A percentile compares a stretch with the other conserved stretches of the same genome.
Evolutionary conservation across 1,284 basidiomycete genomes (phyloP).

Genomic region (Mycosarcoma maydis): DNA sequence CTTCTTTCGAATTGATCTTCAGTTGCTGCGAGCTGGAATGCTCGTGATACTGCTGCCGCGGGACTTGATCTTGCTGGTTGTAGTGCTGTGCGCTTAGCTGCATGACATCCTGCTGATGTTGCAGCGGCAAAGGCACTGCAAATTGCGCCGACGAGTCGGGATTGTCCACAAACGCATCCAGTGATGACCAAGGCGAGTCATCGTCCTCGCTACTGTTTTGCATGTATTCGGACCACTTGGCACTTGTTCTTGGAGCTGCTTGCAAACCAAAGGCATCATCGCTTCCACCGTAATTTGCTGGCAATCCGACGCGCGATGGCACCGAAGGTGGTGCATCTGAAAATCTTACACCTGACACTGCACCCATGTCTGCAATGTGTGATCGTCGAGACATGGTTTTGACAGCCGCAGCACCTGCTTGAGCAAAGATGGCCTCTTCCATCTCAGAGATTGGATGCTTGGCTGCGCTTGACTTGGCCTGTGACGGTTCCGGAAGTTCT

Average conservation of each 20-base stretch:
- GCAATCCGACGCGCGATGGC: not conserved
- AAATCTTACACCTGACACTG: constrained; percentile 17
- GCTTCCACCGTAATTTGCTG: not conserved
- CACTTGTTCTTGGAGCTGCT: constrained; percentile 3
- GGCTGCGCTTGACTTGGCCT: not conserved
- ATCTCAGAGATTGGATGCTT: constrained; percentile 35
- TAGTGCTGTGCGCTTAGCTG: constrained; percentile 14
- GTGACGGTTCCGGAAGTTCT: not conserved
- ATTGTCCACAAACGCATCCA: constrained; percentile 55
- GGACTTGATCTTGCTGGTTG: not conserved
- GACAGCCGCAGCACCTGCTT: constrained; percentile 41
- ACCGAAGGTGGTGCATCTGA: constrained; percentile 27
- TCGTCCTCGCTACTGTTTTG: constrained; percentile 19
- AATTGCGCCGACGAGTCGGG: constrained; percentile 33
- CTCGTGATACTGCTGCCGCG: not conserved
- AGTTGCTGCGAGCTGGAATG: not conserved
- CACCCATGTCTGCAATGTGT: not conserved
- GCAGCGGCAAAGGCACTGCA: constrained; percentile 30
- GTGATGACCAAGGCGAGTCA: constrained; percentile 54
- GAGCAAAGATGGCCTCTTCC: constrained; percentile 50
- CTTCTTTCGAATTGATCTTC: constrained; percentile 1
- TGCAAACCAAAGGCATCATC: not conserved
- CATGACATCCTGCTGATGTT: constrained; percentile 19
- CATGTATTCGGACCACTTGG: constrained; percentile 55
- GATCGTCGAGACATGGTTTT: not conserved